Evolutionary conservation across 2,329 filamentous ascomycete species (phyloP), one percentile per base, ranked within the genome.

Genomic region (Mycosphaerella arachidis): DNA sequence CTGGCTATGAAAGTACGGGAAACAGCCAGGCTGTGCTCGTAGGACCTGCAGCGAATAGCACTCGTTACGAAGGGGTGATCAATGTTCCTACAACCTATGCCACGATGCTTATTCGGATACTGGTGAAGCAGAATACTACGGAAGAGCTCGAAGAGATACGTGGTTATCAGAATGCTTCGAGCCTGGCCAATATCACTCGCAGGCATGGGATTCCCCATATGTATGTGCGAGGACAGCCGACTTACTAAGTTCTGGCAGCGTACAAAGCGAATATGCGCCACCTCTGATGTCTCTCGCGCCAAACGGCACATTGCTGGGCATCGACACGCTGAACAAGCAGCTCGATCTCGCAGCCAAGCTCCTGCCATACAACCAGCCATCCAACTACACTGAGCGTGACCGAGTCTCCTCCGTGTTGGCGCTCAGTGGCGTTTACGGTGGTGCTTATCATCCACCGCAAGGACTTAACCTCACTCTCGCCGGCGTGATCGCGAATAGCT

Each of bases 31-130:
- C 10, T 12, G 6, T 10, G 35, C 35, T 37, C 45, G 45, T 9
- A 48, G n/a, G n/a, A 10, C n/a, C 18, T 12, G 20, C 4, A 12
- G 18, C 3, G 59, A 62, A 46, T 31, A 50, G 8, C 56, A 52
- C 29, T 53, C 45, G 24, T 18, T 48, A 48, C 13, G 5, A 48
- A 18, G 45, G 45, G 13, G 16, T 56, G 20, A 58, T 61, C 24
- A 63, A 63, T 37, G 48, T 61, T 12, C 65, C 62, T 1, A 57
- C 53, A 20, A 60, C 46, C 5, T 57, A 62, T 31, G 64, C 58
- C 7, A 61, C 55, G n/a, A 55, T 66, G 56, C 48, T 66, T 12
- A 61, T 63, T 48, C 58, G 66, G 5, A 54, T 63, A 24, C 31
- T 59, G 33, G 55, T 67, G 29, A 62, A 60, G 12, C 30, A 53